A percentile compares a stretch with the other conserved stretches of the same genome.
phyloP scores from a whole-genome alignment of 2,329 filamentous ascomycete species.

The Aureobasidium sp. region DNA sequence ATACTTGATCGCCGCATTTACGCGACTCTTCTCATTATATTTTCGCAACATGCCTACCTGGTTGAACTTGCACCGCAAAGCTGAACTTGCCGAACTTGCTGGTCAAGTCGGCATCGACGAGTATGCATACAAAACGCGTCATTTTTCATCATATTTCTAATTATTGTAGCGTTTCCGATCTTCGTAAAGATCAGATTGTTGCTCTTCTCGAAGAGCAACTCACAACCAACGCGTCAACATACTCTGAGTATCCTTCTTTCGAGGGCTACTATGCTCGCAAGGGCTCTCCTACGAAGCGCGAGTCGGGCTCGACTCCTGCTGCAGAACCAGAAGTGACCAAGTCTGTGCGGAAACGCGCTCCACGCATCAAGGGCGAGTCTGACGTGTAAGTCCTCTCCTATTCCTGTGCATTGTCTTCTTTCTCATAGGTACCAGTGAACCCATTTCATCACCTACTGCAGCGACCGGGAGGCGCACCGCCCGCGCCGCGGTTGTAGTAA shows the following conservation, averaged over 20 bases:
- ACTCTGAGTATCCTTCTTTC: conserved; percentile 58
- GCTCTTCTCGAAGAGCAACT: conserved; percentile 66
- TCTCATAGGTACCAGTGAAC: not conserved
- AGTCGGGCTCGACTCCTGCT: conserved; percentile 19
- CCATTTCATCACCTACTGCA: conserved; percentile 5
- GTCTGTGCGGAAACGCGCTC: conserved; percentile 26
- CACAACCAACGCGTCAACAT: conserved; percentile 58
- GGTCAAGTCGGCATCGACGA: conserved; percentile 62
- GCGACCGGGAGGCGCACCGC: not conserved
- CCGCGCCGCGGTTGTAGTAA: not conserved
- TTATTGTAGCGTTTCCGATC: conserved; percentile 10
- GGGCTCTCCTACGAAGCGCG: conserved; percentile 47
- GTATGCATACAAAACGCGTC: conserved; percentile 46
- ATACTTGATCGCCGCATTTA: conserved; percentile 39
- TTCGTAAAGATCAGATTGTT: conserved; percentile 67
- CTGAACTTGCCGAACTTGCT: conserved; percentile 67
- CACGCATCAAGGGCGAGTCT: conserved; percentile 31
- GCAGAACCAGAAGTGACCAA: conserved; percentile 22
- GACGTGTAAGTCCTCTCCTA: conserved; percentile 21
- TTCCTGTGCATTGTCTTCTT: not conserved
- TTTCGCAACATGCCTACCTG: conserved; percentile 59
- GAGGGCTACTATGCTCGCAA: conserved; percentile 69
- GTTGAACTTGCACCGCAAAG: conserved; percentile 76
- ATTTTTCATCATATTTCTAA: not conserved
- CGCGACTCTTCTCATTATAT: conserved; percentile 37